Conservation (phyloP, 2,329 filamentous ascomycete species). For the Ophiostoma populinum region DNA sequence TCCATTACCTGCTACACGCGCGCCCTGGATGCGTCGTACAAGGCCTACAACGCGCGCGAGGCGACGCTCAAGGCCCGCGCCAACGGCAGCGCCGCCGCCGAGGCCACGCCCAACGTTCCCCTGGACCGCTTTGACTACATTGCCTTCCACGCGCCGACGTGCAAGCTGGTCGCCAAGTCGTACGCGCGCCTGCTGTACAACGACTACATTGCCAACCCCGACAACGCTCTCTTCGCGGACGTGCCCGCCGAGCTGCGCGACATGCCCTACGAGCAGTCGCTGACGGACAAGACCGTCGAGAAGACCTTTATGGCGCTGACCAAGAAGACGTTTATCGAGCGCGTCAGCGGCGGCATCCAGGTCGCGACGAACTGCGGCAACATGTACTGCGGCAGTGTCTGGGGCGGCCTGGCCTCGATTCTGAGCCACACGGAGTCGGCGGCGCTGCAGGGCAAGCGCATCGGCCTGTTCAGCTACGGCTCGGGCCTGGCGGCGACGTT, state of each 20-base stretch:
- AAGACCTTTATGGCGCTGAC: constrained; percentile 73
- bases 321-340: constrained; percentile 72
- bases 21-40: constrained; percentile 67
- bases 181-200: constrained; percentile 75
- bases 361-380: constrained; percentile 61
- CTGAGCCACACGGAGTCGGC: constrained; percentile 46
- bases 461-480: constrained; percentile 65
- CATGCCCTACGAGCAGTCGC: constrained; percentile 61
- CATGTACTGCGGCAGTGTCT: constrained; percentile 56
- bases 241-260: constrained; percentile 61
- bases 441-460: constrained; percentile 50
- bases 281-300: constrained; percentile 68
- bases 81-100: constrained; percentile 22
- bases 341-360: constrained; percentile 55
- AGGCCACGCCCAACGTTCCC: constrained; percentile 37
- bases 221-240: constrained; percentile 50
- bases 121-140: constrained; percentile 75
- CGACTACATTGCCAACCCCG: constrained; percentile 59
- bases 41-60: constrained; percentile 63
- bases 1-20: constrained; percentile 68
- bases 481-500: constrained; percentile 58
- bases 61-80: constrained; percentile 25
- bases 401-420: constrained; percentile 57
- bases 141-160: constrained; percentile 68
- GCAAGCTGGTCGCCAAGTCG: constrained; percentile 76